Percentiles rank a stretch among this genome's conserved stretches.
phyloP scores from a whole-genome alignment of 2,329 filamentous ascomycete species.

The Decorospora gaudefroyi region DNA sequence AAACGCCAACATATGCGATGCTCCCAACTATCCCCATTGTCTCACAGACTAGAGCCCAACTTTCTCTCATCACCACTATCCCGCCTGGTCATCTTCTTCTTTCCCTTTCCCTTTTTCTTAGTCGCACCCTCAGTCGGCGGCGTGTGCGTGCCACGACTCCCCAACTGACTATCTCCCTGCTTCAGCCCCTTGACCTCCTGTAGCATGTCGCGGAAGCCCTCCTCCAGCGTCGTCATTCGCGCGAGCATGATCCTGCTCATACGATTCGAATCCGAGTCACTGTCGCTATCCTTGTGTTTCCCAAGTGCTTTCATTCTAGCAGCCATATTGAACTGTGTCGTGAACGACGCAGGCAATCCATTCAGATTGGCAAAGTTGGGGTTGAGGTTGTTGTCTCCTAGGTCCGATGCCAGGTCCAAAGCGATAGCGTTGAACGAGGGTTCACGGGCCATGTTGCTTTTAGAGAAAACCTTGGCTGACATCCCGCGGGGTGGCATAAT shows the following conservation, averaged over 20 bases:
- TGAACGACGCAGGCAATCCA: constrained; percentile 74
- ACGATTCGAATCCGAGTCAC: constrained; percentile 42
- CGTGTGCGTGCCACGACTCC: constrained; percentile 35
- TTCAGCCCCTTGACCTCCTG: constrained; percentile 73
- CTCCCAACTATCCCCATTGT: background rate
- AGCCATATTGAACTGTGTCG: constrained; percentile 63
- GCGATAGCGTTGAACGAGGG: constrained; percentile 67
- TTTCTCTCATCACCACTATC: constrained; percentile 25
- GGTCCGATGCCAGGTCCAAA: constrained; percentile 73
- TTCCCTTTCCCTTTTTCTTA: constrained; percentile 40
- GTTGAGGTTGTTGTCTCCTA: constrained; percentile 64
- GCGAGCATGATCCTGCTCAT: constrained; percentile 78
- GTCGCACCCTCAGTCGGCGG: constrained; percentile 31
- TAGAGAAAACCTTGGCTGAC: constrained; percentile 59
- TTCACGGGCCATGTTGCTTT: constrained; percentile 53
- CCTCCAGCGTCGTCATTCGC: constrained; percentile 89
- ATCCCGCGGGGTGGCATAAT: constrained; percentile 56
- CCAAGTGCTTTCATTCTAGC: constrained; percentile 33
- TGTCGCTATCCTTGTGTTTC: constrained; percentile 30
- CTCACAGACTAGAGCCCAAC: constrained; percentile 37
- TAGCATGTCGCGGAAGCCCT: constrained; percentile 85
- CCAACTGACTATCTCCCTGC: constrained; percentile 40
- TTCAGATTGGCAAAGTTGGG: constrained; percentile 65
- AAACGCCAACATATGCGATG: constrained; percentile 13
- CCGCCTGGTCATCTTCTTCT: constrained; percentile 33